These are phyloP conservation scores for Arthroderma sp. DNA, from an alignment of 2,329 filamentous ascomycete genomes.

Conservation along the genomic window DNA sequence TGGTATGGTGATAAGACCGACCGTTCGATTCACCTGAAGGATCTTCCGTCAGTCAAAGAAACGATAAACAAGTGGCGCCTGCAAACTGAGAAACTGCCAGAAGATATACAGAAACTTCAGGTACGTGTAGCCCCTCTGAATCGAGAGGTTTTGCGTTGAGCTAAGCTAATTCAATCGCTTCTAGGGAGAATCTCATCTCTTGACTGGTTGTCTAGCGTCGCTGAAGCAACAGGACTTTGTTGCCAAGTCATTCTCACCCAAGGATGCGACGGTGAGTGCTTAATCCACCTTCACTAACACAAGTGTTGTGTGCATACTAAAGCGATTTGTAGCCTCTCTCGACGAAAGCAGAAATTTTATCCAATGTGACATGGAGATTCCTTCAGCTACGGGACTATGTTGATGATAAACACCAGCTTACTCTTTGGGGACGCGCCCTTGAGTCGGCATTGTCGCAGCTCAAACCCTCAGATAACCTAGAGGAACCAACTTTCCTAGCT, in stretches of 20 bases:
- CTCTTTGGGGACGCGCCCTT: constrained; percentile 70
- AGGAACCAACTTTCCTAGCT: constrained; percentile 69
- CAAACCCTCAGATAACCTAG: constrained; percentile 45
- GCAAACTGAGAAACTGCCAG: constrained; percentile 40
- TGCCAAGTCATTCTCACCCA: constrained; percentile 51
- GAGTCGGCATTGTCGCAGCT: constrained; percentile 54
- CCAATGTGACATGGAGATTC: constrained; percentile 77
- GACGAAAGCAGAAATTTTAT: constrained; percentile 56
- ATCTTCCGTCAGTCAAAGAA: constrained; percentile 39
- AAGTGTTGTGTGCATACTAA: not conserved
- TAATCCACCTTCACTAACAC: not conserved
- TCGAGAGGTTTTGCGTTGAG: too few relatives aligned
- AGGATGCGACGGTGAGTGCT: constrained; percentile 29
- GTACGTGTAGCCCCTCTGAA: constrained; percentile 1
- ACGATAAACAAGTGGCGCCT: constrained; percentile 59
- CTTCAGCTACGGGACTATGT: constrained; percentile 80
- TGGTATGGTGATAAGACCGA: constrained; percentile 66
- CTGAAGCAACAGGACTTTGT: constrained; percentile 58
- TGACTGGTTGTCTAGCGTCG: constrained; percentile 42
- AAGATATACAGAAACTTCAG: constrained; percentile 22
- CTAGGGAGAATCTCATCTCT: constrained; percentile 9
- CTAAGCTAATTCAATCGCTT: too few relatives aligned
- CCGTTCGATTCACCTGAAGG: constrained; percentile 50
- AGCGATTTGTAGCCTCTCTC: constrained; percentile 30
- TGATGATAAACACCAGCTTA: constrained; percentile 63